Base-by-base conservation (phyloP, 768 basidiomycete genomes). In the Phanerochaete carnosa region DNA sequence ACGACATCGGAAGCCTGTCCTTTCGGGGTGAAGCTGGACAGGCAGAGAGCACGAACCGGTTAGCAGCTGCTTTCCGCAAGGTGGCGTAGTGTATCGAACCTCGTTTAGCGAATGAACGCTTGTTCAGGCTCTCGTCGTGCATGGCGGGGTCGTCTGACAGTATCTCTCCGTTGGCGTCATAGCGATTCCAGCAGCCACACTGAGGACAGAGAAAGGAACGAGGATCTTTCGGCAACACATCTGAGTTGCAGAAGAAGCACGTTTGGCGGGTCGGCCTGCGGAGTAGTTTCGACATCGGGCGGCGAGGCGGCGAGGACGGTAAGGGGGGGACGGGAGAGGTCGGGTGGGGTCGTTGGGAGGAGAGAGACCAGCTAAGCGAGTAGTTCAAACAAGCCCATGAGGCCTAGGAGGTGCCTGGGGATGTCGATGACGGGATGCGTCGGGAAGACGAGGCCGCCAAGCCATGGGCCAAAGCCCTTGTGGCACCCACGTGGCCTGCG, bases 131-230 rank as follows among this genome's bases (percentile, higher is more conserved):
- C 68, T 93, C 85, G 64, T 92, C 85, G 68, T 92, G 86, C 92
- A 94, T 94, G 1, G 93, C 92, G 19, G 93, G 90, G 58, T 94
- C 89, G 67, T 94, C 89, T 1, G 92, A 92, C 37, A 88, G 66
- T 64, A 95, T 92, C 64, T 93, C 84, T 37, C 93, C 94, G 13
- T 77, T 70, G 54, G 82, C 72, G 65, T 89, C 84, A 69, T 83
- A 91, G 49, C 85, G 82, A 71, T 94, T 95, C 84, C 85, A 85
- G 70, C 89, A 91, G 45, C 75, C 74, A 67, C 91, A 93, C 11
- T 81, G 73, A 13, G 83, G 74, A 64, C 91, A 93, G 57, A 81
- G 80, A 71, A 89, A 92, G 47, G 83, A 81, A 13, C 75, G 77
- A 2, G 80, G 73, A 68, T 89, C 80, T 33, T 71, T 66, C 2